Base-by-base conservation (phyloP, 805 yeast genomes). In the Yarrowia alimentaria region DNA sequence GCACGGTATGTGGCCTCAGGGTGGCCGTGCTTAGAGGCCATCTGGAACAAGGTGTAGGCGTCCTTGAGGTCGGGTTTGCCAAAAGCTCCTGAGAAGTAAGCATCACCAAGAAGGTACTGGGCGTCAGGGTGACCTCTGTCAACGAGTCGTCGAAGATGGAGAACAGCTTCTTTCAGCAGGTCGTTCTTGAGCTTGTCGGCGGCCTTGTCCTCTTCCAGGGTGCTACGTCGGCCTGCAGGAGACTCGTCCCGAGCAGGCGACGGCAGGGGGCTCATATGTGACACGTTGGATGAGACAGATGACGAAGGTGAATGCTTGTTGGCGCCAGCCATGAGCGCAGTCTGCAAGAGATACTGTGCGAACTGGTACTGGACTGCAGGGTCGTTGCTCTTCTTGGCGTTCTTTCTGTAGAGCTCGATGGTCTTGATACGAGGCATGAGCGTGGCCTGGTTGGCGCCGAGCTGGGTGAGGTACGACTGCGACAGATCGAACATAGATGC, bases 1-100 rank as follows among this genome's bases (percentile, higher is more conserved):
- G 96, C 85, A 59, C 98, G 77, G 67, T 85, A 93, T 1, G 96
- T 89, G 42, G 93, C 79, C 64, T 91, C 98, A 5, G 85, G 76
- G 64, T 91, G 98, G 20, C 91, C 93, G 59, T 87, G 91, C 63
- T 93, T 91, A 3, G 96, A 96, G 6, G 98, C 96, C 26, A 85
- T 72, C 62, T 83, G 89, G 64, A 93, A 93, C 52, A 86, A 74
- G 1, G 65, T 58, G 59, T 87, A 82, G 1, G 97, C 84, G 57
- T 85, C 90, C 56, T 76, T 79, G 58, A 83, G 75, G 47, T 90
- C 95, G 9, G 82, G 72, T 63, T 84, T 85, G 1, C 90, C 93
- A 52, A 89, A 74, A 0, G 86, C 87, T 3, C 95, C 95, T 1
- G 91, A 81, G 10, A 90, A 77, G 64, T 82, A 82, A 0, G 91